Evolutionary conservation across 2,329 filamentous ascomycete species (phyloP).

Genomic region (Botrytis galanthina): DNA sequence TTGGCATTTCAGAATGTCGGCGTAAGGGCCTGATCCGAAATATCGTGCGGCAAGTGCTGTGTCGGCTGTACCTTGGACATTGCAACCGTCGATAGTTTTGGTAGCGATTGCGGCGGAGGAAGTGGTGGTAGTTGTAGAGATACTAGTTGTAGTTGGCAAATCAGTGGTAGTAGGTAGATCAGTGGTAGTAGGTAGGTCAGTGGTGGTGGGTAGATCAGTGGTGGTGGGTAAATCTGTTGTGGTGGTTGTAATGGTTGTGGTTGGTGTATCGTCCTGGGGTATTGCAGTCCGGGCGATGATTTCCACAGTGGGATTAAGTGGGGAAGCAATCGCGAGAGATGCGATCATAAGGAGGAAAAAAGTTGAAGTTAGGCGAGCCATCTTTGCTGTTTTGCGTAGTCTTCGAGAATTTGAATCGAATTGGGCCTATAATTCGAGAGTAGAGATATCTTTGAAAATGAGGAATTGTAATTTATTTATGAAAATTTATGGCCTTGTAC

Average conservation of each 20-base stretch:
- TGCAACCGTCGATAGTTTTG: conserved; percentile 13
- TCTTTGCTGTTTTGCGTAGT: background rate
- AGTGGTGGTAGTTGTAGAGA: background rate
- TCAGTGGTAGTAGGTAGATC: background rate
- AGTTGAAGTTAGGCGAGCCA: background rate
- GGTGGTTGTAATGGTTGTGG: background rate
- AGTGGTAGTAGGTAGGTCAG: background rate
- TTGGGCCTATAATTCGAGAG: too few relatives aligned
- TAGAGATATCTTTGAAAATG: background rate
- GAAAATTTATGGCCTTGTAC: background rate
- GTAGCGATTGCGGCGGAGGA: background rate
- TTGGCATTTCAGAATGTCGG: background rate
- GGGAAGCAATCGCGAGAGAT: background rate
- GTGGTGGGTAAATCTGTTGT: background rate
- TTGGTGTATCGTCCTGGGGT: background rate
- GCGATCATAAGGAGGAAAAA: background rate
- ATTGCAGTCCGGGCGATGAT: background rate
- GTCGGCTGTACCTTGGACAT: conserved; percentile 11
- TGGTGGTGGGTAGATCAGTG: background rate
- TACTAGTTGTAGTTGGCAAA: background rate
- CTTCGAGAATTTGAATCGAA: background rate
- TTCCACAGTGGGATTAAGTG: background rate
- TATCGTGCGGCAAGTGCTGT: background rate
- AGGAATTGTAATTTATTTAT: background rate
- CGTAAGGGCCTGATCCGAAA: background rate